phyloP scores from a whole-genome alignment of 129 eudicot genomes.

The Tagetes erecta region DNA sequence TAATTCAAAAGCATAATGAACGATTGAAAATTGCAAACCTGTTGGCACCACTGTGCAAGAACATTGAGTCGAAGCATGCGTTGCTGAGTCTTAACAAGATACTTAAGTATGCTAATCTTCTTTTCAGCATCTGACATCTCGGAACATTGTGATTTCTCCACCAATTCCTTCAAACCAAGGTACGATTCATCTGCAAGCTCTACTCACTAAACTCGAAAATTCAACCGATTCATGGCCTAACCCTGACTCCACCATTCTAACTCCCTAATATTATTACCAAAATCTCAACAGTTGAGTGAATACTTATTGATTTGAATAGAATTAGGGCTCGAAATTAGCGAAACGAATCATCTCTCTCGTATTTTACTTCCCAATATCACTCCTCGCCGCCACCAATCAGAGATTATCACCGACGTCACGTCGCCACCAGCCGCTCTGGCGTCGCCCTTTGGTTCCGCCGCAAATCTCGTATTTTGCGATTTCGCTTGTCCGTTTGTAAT shows the following conservation, averaged over 20 bases:
- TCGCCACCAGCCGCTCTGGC: constrained; percentile 30
- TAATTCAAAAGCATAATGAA: no score
- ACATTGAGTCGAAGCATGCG: constrained; percentile 97
- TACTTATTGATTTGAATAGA: constrained; percentile 18
- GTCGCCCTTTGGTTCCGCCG: constrained; percentile 40
- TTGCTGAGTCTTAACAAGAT: constrained; percentile 87
- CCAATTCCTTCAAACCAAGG: constrained; percentile 73
- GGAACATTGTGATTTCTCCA: constrained; percentile 70
- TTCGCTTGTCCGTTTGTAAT: constrained; percentile 25
- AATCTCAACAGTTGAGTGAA: constrained; percentile 20
- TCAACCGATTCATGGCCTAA: constrained; percentile 71
- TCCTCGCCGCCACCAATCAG: constrained; percentile 27
- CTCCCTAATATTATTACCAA: neutral
- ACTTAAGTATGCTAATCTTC: constrained; percentile 82
- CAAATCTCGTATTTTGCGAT: constrained; percentile 26
- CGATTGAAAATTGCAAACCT: constrained; percentile 41
- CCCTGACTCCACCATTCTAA: constrained; percentile 74
- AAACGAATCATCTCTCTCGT: neutral
- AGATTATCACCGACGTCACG: constrained; percentile 12
- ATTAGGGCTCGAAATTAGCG: constrained; percentile 37
- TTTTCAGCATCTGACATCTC: constrained; percentile 84
- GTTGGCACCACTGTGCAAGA: constrained; percentile 96
- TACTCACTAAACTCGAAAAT: constrained; percentile 73
- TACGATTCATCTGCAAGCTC: constrained; percentile 87
- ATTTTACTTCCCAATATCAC: neutral